Evolutionary conservation across 169 alveolate genomes (phyloP), one percentile per base, ranked within the genome.

Genomic region (Condylostoma magnum): DNA sequence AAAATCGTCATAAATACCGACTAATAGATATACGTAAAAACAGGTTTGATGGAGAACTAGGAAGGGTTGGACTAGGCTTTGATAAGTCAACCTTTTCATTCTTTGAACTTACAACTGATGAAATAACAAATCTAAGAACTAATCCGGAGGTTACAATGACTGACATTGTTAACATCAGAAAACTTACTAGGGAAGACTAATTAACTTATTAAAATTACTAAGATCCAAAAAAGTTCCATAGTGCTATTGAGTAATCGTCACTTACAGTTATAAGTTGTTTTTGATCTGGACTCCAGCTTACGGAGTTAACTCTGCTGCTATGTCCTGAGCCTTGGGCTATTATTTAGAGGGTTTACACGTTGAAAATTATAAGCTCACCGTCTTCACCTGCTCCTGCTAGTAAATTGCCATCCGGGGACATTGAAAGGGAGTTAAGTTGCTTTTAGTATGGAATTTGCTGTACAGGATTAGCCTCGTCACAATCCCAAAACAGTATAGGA

Each of bases 41-140:
- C 82, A 65, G 99, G 28, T 95, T 89, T 77, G 97, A 96, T 71
- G 99, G 99, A 15, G 92, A 90, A 46, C 73, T 95, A 18, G 99
- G 98, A 0, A 84, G 94, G 70, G 89, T 90, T 3, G 90, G 91
- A 12, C 72, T 93, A 56, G 82, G 86, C 4, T 93, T 94, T 80
- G 93, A 95, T 63, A 56, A 60, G 20, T 74, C 51, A 20, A 83
- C 84, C 41, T 80, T 78, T 44, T 48, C 89, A 25, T 89, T 71
- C 57, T 77, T 82, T 50, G 92, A 89, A 72, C 51, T 85, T 8
- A 46, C 75, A 8, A 47, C 41, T 10, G 53, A 66, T 20, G 75
- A 66, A 60, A 60, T 60, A 6, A 36, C 57, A 18, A 55, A 60
- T 18, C 57, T 60, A 28, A 0, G 57, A 18, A 36, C 12, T 12